phyloP scores from a whole-genome alignment of 2,329 filamentous ascomycete genomes.

The Alternaria panax region DNA sequence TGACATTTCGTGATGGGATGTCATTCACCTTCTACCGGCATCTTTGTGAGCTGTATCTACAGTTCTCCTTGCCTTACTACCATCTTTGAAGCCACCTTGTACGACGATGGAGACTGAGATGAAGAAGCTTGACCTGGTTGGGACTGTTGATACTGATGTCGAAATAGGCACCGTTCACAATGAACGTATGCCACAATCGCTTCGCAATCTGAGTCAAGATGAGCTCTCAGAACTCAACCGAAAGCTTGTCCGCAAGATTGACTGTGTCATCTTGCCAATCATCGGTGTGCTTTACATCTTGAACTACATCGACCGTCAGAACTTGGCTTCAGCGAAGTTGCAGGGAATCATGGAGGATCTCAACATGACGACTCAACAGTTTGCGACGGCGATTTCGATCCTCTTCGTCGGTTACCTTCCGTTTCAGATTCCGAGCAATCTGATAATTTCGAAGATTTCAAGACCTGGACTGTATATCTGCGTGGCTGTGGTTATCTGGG shows the following conservation, averaged over 20 bases:
- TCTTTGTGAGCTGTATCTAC: neutral
- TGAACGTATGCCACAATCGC: slow-evolving; percentile 22
- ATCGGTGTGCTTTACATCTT: neutral
- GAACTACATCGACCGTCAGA: neutral
- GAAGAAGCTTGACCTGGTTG: slow-evolving; percentile 6
- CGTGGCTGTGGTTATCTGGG: neutral
- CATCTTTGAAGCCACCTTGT: neutral
- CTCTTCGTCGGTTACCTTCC: neutral
- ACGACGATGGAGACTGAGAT: slow-evolving; percentile 9
- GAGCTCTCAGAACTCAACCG: slow-evolving; percentile 23
- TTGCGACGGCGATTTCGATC: neutral
- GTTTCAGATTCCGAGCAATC: neutral
- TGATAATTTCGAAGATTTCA: neutral
- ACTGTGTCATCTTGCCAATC: neutral
- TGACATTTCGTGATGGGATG: neutral
- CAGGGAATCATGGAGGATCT: neutral
- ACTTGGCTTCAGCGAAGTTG: neutral
- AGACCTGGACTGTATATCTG: neutral
- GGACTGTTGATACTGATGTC: slow-evolving; percentile 7
- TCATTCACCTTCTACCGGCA: neutral
- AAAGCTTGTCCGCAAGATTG: slow-evolving; percentile 35
- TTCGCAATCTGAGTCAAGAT: slow-evolving; percentile 23
- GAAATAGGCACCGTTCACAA: slow-evolving; percentile 12
- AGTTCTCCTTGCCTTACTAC: neutral
- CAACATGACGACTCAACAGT: neutral